These are phyloP conservation scores for Yamadazyma nakazawae DNA, from an alignment of 805 yeast species.

Conservation along the genomic window DNA sequence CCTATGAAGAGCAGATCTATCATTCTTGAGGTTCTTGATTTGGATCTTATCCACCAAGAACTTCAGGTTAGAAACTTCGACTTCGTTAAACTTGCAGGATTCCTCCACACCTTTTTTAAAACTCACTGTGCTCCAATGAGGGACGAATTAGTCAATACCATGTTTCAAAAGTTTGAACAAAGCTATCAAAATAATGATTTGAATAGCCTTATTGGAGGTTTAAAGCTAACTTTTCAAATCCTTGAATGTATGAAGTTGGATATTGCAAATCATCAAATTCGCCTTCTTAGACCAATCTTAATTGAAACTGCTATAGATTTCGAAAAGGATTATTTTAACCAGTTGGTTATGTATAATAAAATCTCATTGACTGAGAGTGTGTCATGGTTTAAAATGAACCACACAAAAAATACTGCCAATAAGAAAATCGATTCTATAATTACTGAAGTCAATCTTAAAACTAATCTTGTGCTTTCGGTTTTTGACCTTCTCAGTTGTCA, in stretches of 20 bases:
- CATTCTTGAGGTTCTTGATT: slow-evolving; percentile 71
- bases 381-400: slow-evolving; percentile 57
- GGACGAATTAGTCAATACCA: slow-evolving; percentile 82
- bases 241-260: slow-evolving; percentile 93
- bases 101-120: slow-evolving; percentile 77
- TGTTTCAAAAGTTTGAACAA: slow-evolving; percentile 57
- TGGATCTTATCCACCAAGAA: slow-evolving; percentile 74
- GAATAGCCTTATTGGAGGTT: slow-evolving; percentile 62
- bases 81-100: slow-evolving; percentile 63
- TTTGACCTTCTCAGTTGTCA: slow-evolving; percentile 70
- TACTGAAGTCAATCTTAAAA: slow-evolving; percentile 6
- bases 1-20: slow-evolving; percentile 71
- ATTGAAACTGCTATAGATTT: slow-evolving; percentile 85
- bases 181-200: slow-evolving; percentile 48
- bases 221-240: slow-evolving; percentile 74
- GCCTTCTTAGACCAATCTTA: slow-evolving; percentile 77
- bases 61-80: slow-evolving; percentile 67
- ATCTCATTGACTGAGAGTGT: slow-evolving; percentile 57
- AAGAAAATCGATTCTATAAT: slow-evolving; percentile 2
- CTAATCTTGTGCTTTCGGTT: slow-evolving; percentile 43
- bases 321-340: slow-evolving; percentile 77
- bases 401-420: slow-evolving; percentile 18
- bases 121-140: slow-evolving; percentile 96
- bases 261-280: slow-evolving; percentile 90
- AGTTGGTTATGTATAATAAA: slow-evolving; percentile 51